phyloP scores from a whole-genome alignment of 2,329 filamentous ascomycete species.

The Stachybotrys chartarum region DNA sequence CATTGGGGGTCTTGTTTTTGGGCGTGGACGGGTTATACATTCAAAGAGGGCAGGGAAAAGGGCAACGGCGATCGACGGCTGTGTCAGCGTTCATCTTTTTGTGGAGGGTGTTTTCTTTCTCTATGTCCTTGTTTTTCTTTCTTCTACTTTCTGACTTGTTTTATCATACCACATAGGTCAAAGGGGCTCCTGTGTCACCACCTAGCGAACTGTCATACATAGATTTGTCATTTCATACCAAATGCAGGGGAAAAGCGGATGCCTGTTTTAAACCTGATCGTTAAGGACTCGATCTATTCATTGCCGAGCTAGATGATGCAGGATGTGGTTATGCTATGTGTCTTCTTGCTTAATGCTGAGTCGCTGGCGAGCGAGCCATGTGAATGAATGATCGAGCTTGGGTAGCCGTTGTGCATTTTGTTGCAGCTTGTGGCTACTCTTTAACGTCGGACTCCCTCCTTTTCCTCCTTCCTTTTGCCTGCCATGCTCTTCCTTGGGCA shows the following conservation, averaged over 20 bases:
- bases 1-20: not conserved
- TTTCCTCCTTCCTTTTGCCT: too few species aligned
- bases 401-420: too few species aligned
- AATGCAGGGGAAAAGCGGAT: not conserved
- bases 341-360: too few species aligned
- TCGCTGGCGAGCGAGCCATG: too few species aligned
- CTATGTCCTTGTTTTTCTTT: slow-evolving; percentile 10
- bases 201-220: not conserved
- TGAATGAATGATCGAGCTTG: too few species aligned
- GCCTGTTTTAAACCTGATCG: too few species aligned
- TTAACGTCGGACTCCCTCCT: too few species aligned
- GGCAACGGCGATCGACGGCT: not conserved
- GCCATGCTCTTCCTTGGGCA: too few species aligned
- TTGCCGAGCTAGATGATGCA: too few species aligned
- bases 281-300: too few species aligned
- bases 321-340: too few species aligned
- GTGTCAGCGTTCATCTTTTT: not conserved
- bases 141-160: not conserved
- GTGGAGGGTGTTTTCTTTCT: slow-evolving; percentile 6
- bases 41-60: not conserved
- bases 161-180: not conserved
- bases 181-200: not conserved
- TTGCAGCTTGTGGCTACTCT: too few species aligned
- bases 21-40: not conserved
- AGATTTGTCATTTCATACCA: not conserved